Evolutionary conservation across 2,329 filamentous ascomycete genomes (phyloP).

Genomic region (Trichoderma sp.): DNA sequence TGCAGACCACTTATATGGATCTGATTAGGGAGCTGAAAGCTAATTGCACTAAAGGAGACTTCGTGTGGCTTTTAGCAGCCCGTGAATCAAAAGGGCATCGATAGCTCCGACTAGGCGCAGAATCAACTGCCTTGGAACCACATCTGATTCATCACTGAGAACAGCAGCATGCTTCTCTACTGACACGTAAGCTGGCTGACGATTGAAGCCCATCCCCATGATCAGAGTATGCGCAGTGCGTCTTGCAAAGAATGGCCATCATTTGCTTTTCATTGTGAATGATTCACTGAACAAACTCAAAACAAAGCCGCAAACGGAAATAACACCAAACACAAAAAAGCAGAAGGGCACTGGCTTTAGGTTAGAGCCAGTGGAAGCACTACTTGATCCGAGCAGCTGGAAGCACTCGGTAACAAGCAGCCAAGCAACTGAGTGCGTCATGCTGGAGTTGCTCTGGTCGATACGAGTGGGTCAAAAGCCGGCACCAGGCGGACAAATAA

Average conservation of each 20-base stretch:
- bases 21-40: not conserved
- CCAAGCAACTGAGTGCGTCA: not conserved
- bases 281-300: not conserved
- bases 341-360: not conserved
- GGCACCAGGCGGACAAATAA: not conserved
- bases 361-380: not conserved
- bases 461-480: not conserved
- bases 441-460: not conserved
- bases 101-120: not conserved
- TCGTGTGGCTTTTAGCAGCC: not conserved
- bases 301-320: not conserved
- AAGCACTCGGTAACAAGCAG: not conserved
- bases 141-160: not conserved
- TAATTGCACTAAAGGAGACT: not conserved
- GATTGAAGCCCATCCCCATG: not conserved
- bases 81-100: not conserved
- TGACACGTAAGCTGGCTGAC: constrained; percentile 8
- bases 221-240: not conserved
- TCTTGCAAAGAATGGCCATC: not conserved
- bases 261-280: not conserved
- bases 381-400: not conserved
- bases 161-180: not conserved
- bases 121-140: not conserved
- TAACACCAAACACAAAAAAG: not conserved
- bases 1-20: not conserved